Evolutionary conservation across 345 rosid genomes (phyloP).

Genomic region (Psidium guajava): DNA sequence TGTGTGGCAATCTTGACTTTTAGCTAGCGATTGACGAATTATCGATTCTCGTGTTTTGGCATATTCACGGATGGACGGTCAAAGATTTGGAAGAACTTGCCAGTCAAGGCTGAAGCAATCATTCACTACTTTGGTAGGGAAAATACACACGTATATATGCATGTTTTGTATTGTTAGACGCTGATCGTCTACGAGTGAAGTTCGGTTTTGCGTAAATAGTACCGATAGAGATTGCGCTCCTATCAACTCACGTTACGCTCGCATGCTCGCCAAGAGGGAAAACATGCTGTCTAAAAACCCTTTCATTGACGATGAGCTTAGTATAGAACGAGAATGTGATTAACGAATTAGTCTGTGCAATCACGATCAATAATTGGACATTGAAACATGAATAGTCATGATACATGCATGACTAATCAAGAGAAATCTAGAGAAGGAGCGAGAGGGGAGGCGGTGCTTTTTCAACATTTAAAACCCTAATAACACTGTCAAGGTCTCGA

Average conservation of each 20-base stretch:
- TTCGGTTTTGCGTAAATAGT: background rate
- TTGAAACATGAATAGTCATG: too few species aligned
- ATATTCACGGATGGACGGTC: background rate
- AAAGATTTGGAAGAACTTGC: background rate
- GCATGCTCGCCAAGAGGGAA: background rate
- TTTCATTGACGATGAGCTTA: too few species aligned
- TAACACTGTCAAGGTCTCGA: too few species aligned
- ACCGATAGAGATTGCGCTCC: background rate
- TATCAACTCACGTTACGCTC: background rate
- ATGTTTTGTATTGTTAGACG: background rate
- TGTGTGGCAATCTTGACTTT: background rate
- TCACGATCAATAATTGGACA: too few species aligned
- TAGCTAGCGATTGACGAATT: background rate
- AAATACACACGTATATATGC: background rate
- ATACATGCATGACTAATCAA: too few species aligned
- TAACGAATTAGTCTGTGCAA: conserved; percentile 1
- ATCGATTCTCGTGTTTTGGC: background rate
- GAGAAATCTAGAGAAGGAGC: too few species aligned
- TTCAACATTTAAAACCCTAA: too few species aligned
- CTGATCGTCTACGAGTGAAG: background rate
- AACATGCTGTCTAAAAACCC: background rate
- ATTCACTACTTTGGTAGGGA: background rate
- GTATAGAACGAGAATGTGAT: too few species aligned
- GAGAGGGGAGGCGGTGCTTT: too few species aligned
- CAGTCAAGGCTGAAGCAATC: background rate